phyloP scores from a whole-genome alignment of 352 stramenopile species.

The Phytophthora litchii region DNA sequence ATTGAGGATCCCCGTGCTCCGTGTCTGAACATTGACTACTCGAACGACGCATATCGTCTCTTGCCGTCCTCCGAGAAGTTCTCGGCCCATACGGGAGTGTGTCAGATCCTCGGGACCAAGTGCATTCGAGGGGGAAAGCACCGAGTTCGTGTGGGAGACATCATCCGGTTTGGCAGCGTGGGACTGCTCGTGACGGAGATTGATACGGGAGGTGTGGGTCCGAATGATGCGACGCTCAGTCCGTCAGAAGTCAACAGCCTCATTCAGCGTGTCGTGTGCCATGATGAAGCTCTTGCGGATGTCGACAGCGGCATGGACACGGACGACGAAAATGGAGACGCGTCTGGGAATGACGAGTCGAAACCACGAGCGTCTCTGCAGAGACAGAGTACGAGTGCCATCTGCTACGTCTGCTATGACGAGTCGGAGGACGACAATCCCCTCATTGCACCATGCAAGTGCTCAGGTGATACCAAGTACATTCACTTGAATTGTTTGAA shows the following conservation, averaged over 20 bases:
- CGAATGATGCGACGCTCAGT: constrained; percentile 76
- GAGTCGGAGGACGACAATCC: constrained; percentile 90
- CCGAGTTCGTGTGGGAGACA: constrained; percentile 82
- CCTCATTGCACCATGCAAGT: constrained; percentile 95
- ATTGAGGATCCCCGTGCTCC: constrained; percentile 86
- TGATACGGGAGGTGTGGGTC: constrained; percentile 68
- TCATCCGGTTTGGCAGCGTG: constrained; percentile 86
- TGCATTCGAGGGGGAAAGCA: constrained; percentile 86
- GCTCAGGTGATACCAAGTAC: constrained; percentile 95
- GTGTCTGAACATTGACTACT: constrained; percentile 89
- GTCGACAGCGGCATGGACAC: constrained; percentile 87
- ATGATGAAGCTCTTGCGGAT: constrained; percentile 79
- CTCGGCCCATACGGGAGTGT: constrained; percentile 85
- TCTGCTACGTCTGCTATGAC: constrained; percentile 91
- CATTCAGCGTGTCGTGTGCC: constrained; percentile 83
- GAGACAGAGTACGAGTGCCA: constrained; percentile 76
- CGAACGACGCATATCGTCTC: constrained; percentile 85
- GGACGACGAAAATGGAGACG: constrained; percentile 84
- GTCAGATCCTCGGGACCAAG: constrained; percentile 88
- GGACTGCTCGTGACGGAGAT: constrained; percentile 86
- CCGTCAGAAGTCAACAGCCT: constrained; percentile 79
- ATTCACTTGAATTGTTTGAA: constrained; percentile 96
- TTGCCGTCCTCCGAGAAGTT: constrained; percentile 88
- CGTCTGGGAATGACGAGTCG: constrained; percentile 83
- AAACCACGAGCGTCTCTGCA: constrained; percentile 75